Evolutionary conservation across 202 grass and related monocot genomes (phyloP).

Genomic region (Brachypodium distachyon): DNA sequence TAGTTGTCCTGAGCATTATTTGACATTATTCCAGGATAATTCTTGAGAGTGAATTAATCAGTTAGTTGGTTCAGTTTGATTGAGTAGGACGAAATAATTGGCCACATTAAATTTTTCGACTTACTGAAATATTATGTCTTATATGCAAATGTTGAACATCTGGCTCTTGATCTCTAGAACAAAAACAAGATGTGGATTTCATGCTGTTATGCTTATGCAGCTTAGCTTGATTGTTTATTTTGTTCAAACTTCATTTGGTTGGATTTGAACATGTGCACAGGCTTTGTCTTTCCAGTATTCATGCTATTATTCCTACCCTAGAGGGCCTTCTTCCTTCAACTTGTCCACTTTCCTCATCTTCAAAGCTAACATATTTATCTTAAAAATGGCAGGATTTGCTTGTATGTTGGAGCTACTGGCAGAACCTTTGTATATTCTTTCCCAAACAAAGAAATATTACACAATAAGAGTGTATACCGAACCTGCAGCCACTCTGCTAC

Average conservation of each 20-base stretch:
- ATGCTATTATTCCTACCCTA: background rate
- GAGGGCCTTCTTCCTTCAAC: background rate
- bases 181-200: background rate
- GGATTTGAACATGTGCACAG: background rate
- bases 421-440: constrained; percentile 91
- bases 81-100: background rate
- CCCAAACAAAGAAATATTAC: constrained; percentile 80
- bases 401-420: constrained; percentile 90
- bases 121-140: background rate
- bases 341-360: background rate
- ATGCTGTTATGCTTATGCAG: background rate
- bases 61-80: constrained; percentile 3
- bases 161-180: background rate
- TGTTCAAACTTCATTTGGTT: background rate
- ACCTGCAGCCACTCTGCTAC: constrained; percentile 68
- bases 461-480: constrained; percentile 75
- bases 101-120: background rate
- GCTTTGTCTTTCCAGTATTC: background rate
- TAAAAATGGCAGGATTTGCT: constrained; percentile 66
- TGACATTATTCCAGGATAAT: background rate
- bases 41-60: background rate
- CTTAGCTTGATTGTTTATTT: background rate
- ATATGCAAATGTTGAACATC: background rate
- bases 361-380: constrained; percentile 11
- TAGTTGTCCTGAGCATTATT: background rate